Evolutionary conservation across 805 yeast species (phyloP).

Genomic region (Sugiyamaella boreocaroliniensis): DNA sequence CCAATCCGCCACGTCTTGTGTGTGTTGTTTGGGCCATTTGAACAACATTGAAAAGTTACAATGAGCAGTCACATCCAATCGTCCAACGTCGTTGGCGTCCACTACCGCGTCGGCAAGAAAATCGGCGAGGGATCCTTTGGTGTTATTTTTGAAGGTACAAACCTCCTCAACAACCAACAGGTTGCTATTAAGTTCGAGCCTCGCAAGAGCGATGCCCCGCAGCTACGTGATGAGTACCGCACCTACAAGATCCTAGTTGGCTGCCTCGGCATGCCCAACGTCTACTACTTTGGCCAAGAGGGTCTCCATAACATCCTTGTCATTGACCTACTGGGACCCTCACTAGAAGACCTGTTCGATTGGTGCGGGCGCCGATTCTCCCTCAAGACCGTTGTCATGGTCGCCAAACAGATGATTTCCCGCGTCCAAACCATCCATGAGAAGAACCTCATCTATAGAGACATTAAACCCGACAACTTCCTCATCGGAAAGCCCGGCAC

Average conservation of each 20-base stretch:
- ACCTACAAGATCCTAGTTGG: constrained; percentile 87
- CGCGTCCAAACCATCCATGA: constrained; percentile 83
- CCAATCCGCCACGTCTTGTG: constrained; percentile 1
- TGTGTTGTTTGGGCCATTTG: not conserved
- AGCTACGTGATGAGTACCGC: constrained; percentile 90
- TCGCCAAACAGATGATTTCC: constrained; percentile 89
- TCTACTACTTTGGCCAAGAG: constrained; percentile 98
- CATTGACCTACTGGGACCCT: constrained; percentile 91
- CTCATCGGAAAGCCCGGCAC: constrained; percentile 84
- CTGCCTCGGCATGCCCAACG: constrained; percentile 81
- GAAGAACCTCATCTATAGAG: constrained; percentile 87
- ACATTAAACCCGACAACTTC: constrained; percentile 96
- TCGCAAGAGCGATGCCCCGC: constrained; percentile 95
- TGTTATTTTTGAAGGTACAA: constrained; percentile 91
- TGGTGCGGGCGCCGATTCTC: constrained; percentile 94
- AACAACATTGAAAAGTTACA: not conserved
- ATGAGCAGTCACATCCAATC: constrained; percentile 30
- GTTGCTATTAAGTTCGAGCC: constrained; percentile 97
- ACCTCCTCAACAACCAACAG: constrained; percentile 81
- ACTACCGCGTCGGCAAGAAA: constrained; percentile 93
- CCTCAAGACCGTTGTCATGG: constrained; percentile 84
- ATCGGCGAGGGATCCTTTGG: constrained; percentile 99
- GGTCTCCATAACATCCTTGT: constrained; percentile 93
- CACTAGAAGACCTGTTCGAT: constrained; percentile 91
- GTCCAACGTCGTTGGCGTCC: constrained; percentile 80